Conservation (phyloP, 1,139 yeast species). For the Spathaspora sp. region DNA sequence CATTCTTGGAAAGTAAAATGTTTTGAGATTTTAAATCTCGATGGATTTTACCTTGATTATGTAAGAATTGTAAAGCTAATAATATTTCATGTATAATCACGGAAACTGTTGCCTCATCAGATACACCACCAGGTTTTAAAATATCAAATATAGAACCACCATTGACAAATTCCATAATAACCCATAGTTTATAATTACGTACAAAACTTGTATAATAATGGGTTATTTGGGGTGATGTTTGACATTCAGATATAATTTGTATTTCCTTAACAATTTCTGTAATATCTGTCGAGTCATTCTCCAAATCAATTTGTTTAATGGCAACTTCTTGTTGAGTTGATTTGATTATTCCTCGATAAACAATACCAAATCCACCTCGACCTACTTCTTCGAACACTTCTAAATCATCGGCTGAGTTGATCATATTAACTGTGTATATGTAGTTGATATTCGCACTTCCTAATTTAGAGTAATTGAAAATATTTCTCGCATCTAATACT, state of each 20-base stretch:
- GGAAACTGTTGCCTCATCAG: conserved; percentile 49
- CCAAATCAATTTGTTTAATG: conserved; percentile 75
- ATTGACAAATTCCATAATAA: conserved; percentile 78
- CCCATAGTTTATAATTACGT: conserved; percentile 78
- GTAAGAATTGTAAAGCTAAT: conserved; percentile 70
- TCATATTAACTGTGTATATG: not conserved
- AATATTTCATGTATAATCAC: conserved; percentile 58
- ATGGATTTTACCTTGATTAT: conserved; percentile 77
- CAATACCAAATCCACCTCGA: conserved; percentile 86
- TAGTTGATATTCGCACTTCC: not conserved
- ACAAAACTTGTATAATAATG: conserved; percentile 80
- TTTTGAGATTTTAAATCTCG: conserved; percentile 88
- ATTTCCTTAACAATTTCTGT: conserved; percentile 82
- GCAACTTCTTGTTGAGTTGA: conserved; percentile 56
- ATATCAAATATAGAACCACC: conserved; percentile 83
- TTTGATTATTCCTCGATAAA: conserved; percentile 67
- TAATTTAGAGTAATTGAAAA: not conserved
- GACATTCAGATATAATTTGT: conserved; percentile 71
- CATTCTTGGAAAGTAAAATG: conserved; percentile 61
- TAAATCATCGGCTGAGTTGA: conserved; percentile 29
- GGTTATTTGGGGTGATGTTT: conserved; percentile 62
- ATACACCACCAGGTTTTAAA: conserved; percentile 58
- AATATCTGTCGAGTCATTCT: conserved; percentile 71
- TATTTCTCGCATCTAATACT: not conserved
- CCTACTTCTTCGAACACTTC: conserved; percentile 78